These are phyloP conservation scores for Salix arbutifolia DNA, from an alignment of 345 rosid genomes.

Conservation along the genomic window DNA sequence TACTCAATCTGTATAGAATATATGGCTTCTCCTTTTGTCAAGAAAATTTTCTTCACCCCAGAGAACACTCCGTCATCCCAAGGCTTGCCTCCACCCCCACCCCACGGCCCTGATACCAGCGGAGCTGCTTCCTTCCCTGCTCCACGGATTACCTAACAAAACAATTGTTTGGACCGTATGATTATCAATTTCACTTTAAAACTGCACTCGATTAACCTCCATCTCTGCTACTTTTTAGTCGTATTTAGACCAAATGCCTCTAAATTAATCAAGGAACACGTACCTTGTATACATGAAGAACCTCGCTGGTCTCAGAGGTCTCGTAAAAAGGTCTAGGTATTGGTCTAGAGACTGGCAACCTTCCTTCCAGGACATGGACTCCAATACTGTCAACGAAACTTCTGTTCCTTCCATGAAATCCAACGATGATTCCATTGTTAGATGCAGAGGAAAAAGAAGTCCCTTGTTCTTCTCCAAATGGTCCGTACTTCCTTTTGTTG, in stretches of 20 bases:
- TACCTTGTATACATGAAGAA: background rate
- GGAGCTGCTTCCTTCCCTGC: constrained; percentile 9
- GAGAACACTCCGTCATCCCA: constrained; percentile 25
- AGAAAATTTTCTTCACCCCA: constrained; percentile 15
- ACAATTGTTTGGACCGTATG: background rate
- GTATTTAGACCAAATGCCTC: background rate
- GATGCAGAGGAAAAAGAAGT: constrained; percentile 19
- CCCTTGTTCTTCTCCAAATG: constrained; percentile 32
- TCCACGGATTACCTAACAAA: background rate
- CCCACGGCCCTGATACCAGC: constrained; percentile 21
- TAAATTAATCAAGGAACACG: background rate
- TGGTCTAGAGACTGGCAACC: background rate
- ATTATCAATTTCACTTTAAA: too few species aligned
- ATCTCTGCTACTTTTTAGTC: too few species aligned
- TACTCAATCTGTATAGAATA: constrained; percentile 21
- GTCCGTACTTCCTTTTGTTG: constrained; percentile 26
- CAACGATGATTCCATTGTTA: constrained; percentile 14
- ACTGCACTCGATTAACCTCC: too few species aligned
- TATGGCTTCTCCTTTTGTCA: constrained; percentile 21
- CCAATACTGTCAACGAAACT: constrained; percentile 25
- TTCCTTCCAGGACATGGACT: constrained; percentile 20
- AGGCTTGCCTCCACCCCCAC: constrained; percentile 19
- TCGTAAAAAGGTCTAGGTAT: background rate
- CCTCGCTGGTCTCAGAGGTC: background rate
- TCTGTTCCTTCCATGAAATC: constrained; percentile 28